These are phyloP conservation scores for Fusarium chaquense DNA, from an alignment of 2,329 filamentous ascomycete genomes.

Conservation along the genomic window DNA sequence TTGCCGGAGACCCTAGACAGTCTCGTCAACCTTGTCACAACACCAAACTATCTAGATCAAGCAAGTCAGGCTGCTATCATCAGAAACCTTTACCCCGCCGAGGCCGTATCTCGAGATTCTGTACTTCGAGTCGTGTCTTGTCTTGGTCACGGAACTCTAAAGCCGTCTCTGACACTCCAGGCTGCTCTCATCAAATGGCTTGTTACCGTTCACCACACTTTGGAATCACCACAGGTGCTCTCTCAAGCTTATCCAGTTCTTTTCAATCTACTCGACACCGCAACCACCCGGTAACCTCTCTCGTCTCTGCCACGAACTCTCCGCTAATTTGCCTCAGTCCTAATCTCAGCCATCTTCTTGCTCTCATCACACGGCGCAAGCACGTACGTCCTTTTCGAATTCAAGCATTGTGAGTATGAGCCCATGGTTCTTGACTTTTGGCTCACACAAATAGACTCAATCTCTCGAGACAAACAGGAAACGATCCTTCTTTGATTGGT, in stretches of 20 bases:
- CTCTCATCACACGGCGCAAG: slow-evolving; percentile 80
- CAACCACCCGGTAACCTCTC: slow-evolving; percentile 71
- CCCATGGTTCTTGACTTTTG: background rate
- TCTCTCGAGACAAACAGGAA: slow-evolving; percentile 71
- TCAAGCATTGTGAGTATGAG: slow-evolving; percentile 71
- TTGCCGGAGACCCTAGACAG: slow-evolving; percentile 68
- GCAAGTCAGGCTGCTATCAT: slow-evolving; percentile 75
- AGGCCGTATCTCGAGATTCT: slow-evolving; percentile 69
- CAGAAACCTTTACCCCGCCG: slow-evolving; percentile 81
- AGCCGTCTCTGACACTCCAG: slow-evolving; percentile 78
- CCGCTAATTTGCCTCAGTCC: slow-evolving; percentile 56
- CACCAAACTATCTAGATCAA: slow-evolving; percentile 79
- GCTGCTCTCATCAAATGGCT: slow-evolving; percentile 81
- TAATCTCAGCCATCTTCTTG: slow-evolving; percentile 80
- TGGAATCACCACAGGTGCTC: slow-evolving; percentile 73
- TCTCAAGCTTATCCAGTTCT: slow-evolving; percentile 79
- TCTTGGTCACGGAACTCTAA: slow-evolving; percentile 81
- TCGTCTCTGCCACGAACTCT: background rate
- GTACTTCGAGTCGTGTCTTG: slow-evolving; percentile 76
- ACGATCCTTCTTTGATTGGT: slow-evolving; percentile 79
- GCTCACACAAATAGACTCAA: slow-evolving; percentile 59
- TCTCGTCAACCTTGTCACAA: slow-evolving; percentile 75
- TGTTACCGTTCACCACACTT: slow-evolving; percentile 77
- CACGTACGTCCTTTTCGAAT: slow-evolving; percentile 89
- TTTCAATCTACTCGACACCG: slow-evolving; percentile 85